A percentile compares a stretch with the other conserved stretches of the same genome.
Evolutionary conservation across 1,284 basidiomycete genomes (phyloP).

Genomic region (Leccinum subfulvum): DNA sequence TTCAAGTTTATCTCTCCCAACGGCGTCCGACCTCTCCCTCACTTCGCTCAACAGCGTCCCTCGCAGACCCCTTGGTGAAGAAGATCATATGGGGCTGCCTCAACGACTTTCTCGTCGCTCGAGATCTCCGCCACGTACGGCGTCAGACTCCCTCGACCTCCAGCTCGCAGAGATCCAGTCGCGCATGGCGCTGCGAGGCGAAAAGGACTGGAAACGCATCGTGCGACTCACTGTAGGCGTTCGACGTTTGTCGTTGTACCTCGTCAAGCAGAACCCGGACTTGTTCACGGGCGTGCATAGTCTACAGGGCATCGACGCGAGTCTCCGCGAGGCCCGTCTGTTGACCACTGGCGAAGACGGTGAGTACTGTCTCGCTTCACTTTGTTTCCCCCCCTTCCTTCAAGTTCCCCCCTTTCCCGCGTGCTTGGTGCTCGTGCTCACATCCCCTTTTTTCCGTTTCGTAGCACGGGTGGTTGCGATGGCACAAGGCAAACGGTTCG

Average conservation of each 20-base stretch:
- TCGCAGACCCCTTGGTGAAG: constrained; percentile 30
- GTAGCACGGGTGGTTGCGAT: constrained; percentile 38
- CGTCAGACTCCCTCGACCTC: constrained; percentile 38
- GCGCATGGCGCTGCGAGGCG: constrained; percentile 31
- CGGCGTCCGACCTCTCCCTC: constrained; percentile 21
- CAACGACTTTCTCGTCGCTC: constrained; percentile 42
- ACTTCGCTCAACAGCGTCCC: constrained; percentile 14
- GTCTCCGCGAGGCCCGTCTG: constrained; percentile 20
- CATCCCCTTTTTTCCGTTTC: not conserved
- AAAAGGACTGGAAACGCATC: constrained; percentile 33
- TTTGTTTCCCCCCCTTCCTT: not conserved
- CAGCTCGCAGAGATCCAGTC: constrained; percentile 43
- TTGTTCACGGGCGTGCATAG: constrained; percentile 33
- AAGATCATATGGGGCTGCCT: constrained; percentile 49
- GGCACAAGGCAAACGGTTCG: constrained; percentile 34
- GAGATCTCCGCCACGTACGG: constrained; percentile 35
- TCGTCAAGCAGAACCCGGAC: constrained; percentile 27
- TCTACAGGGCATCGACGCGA: constrained; percentile 33
- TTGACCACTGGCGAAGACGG: constrained; percentile 30
- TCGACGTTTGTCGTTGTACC: constrained; percentile 25
- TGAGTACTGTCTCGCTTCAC: constrained; percentile 6
- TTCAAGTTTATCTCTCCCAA: constrained; percentile 8
- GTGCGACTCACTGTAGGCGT: constrained; percentile 30
- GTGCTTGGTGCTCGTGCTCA: not conserved
- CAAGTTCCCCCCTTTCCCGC: not conserved